Evolutionary conservation across 2,329 filamentous ascomycete species (phyloP), one percentile per base, ranked within the genome.

Genomic region (Rhytidhysteron rufulum): DNA sequence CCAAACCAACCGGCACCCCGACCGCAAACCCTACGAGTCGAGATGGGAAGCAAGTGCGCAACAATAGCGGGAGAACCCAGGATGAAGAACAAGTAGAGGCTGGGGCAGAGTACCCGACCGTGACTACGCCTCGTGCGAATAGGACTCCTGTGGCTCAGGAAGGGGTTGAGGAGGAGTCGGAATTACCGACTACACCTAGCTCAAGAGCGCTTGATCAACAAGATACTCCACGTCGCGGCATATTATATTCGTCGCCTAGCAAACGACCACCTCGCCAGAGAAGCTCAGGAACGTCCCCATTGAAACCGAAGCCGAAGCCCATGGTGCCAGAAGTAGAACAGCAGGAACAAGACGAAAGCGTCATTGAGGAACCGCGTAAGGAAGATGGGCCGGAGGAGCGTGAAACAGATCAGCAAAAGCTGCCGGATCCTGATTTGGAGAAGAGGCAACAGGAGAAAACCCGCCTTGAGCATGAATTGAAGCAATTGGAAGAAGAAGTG

Each of bases 401-500:
- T 4, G 41, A 36, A 21, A 32, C 42, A 21, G 20, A 15, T 18
- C n/a, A n/a, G n/a, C n/a, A n/a, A n/a, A n/a, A n/a, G 11, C 37
- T 45, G 33, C 48, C 43, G 13, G 48, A 62, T 40, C 51, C 53
- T 15, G 53, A 55, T 22, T 1, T 59, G 3, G 57, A 59, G 40
- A 48, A 49, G 39, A 59, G 47, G 31, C 60, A 51, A 16, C 57
- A 52, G 31, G 59, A 65, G 34, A 64, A 53, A 35, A 51, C 51
- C 16, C 47, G 38, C 20, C 44, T 67, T 2, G 39, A 53, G 34
- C 49, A 50, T n/a, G 53, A 62, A 39, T 15, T 65, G 21, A 39
- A 55, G 33, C 48, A 56, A 3, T 39, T 68, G 17, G 55, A 66
- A 40, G 45, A 54, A 13, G 58, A 66, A 13, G 51, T 66, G 8